Percentiles rank a stretch among this genome's conserved stretches.
phyloP scores from a whole-genome alignment of 768 basidiomycete genomes.

The Podaxis sp. region DNA sequence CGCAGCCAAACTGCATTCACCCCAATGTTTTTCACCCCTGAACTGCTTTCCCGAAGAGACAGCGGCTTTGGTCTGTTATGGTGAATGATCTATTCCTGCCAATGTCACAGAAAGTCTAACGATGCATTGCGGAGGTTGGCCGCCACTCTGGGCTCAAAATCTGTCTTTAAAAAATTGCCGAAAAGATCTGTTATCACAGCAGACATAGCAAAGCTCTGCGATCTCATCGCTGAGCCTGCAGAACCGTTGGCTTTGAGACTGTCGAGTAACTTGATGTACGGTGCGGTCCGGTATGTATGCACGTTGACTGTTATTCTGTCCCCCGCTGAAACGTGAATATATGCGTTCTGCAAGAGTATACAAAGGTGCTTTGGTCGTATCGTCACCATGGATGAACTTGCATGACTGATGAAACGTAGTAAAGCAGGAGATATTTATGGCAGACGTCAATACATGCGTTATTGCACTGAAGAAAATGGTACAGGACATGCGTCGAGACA shows the following conservation, averaged over 20 bases:
- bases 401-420: constrained; percentile 34
- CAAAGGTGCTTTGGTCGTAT: constrained; percentile 29
- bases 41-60: constrained; percentile 75
- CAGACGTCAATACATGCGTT: constrained; percentile 78
- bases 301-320: not conserved
- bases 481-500: constrained; percentile 51
- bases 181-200: constrained; percentile 81
- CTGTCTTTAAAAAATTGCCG: constrained; percentile 80
- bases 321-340: not conserved
- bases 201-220: constrained; percentile 78
- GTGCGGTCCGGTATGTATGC: constrained; percentile 67
- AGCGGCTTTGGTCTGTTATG: constrained; percentile 89
- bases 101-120: not conserved
- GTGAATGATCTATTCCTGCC: constrained; percentile 27
- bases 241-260: constrained; percentile 85
- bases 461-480: constrained; percentile 75
- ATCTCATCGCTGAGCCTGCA: constrained; percentile 72
- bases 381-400: not conserved
- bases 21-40: constrained; percentile 85
- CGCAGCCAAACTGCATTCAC: constrained; percentile 3
- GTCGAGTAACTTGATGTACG: constrained; percentile 87
- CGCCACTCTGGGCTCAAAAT: constrained; percentile 84
- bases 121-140: constrained; percentile 60
- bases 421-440: constrained; percentile 79
- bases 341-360: constrained; percentile 28